Evolutionary conservation across 2,329 filamentous ascomycete genomes (phyloP).

Genomic region (Xylariaceae sp.): DNA sequence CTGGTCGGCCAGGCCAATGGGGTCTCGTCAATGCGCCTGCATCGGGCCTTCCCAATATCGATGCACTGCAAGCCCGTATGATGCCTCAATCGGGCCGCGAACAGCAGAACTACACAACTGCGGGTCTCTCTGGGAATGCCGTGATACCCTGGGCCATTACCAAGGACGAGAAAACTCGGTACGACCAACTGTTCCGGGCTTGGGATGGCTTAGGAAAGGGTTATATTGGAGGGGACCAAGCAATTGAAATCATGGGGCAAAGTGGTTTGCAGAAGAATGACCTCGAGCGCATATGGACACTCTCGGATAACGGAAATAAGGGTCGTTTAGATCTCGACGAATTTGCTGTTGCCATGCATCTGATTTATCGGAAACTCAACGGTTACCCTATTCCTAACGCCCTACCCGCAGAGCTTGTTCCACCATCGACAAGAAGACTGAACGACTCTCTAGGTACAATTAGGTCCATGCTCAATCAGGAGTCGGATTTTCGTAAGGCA

Average conservation of each 20-base stretch:
- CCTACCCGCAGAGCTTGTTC: conserved; percentile 87
- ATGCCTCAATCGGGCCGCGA: conserved; percentile 97
- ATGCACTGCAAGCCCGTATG: conserved; percentile 87
- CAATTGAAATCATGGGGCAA: conserved; percentile 96
- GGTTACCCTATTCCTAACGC: conserved; percentile 88
- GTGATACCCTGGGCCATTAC: conserved; percentile 98
- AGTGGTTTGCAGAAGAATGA: conserved; percentile 90
- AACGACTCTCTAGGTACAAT: conserved; percentile 90
- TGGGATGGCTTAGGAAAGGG: conserved; percentile 96
- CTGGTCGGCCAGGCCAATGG: conserved; percentile 91
- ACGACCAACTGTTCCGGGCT: conserved; percentile 89
- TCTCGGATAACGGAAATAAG: conserved; percentile 91
- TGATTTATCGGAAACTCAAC: conserved; percentile 96
- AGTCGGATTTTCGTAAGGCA: conserved; percentile 85
- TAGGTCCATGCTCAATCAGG: conserved; percentile 83
- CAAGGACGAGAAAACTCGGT: conserved; percentile 96
- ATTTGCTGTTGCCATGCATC: conserved; percentile 97
- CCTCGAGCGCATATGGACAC: conserved; percentile 89
- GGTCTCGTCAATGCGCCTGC: conserved; percentile 94
- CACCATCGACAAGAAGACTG: conserved; percentile 90
- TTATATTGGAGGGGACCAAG: conserved; percentile 85
- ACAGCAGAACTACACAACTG: conserved; percentile 75
- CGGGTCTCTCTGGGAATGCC: conserved; percentile 86
- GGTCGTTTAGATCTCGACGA: conserved; percentile 93
- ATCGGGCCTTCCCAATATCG: conserved; percentile 87